These are phyloP conservation scores for Pichia sp. DNA, from an alignment of 1,139 yeast genomes.

Conservation along the genomic window DNA sequence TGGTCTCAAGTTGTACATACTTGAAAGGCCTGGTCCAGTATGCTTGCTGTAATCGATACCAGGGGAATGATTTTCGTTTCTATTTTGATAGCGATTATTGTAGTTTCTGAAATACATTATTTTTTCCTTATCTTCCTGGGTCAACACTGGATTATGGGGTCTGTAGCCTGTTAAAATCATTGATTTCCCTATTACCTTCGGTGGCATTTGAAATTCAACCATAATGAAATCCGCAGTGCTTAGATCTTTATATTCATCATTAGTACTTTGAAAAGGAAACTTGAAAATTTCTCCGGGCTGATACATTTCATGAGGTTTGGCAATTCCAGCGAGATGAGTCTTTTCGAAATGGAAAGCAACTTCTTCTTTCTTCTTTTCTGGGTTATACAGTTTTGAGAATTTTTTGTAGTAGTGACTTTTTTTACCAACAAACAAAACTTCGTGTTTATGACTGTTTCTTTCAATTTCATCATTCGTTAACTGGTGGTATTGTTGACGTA, in stretches of 20 bases:
- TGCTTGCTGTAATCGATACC: constrained; percentile 35
- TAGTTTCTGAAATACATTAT: constrained; percentile 31
- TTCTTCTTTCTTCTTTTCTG: constrained; percentile 18
- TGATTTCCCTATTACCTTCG: constrained; percentile 60
- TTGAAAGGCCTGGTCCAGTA: constrained; percentile 34
- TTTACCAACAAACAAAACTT: constrained; percentile 56
- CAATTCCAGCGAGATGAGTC: constrained; percentile 67
- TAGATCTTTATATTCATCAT: constrained; percentile 48
- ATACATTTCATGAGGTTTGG: constrained; percentile 42
- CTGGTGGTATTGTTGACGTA: constrained; percentile 57
- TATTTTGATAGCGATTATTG: constrained; percentile 22
- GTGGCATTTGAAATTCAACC: constrained; percentile 58
- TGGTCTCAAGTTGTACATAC: constrained; percentile 35
- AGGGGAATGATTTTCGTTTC: constrained; percentile 29
- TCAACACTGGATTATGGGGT: constrained; percentile 56
- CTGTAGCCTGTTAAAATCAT: constrained; percentile 80
- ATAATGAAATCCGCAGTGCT: constrained; percentile 53
- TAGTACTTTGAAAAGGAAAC: constrained; percentile 59
- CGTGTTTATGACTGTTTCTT: constrained; percentile 65
- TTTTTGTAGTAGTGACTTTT: constrained; percentile 45
- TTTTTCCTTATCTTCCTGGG: constrained; percentile 65
- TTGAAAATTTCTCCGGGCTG: constrained; percentile 42
- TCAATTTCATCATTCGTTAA: constrained; percentile 65
- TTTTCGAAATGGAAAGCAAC: constrained; percentile 44
- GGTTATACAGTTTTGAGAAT: constrained; percentile 36